Base-by-base conservation (phyloP, 768 basidiomycete species). In the Amanita rimosa region DNA sequence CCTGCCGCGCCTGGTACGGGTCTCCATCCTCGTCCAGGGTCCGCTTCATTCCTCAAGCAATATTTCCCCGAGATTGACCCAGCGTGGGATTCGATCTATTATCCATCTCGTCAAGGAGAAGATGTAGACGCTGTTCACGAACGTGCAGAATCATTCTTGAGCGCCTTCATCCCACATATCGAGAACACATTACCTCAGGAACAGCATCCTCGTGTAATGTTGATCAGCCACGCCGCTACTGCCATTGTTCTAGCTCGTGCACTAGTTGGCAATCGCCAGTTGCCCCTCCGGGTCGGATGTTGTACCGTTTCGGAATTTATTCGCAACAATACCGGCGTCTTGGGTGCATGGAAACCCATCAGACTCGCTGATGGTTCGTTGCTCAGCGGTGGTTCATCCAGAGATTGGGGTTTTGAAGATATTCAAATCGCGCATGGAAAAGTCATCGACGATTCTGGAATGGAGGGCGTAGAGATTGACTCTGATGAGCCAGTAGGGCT, bases 351-450 rank as follows among this genome's bases (percentile, higher is more conserved):
- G 78, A 61, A 68, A 44, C 60, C 71, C 4, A 56, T 59, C 31
- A 58, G 58, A 27, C 57, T 87, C 21, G 83, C 73, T 0, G 76
- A 79, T 43, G 81, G 77, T 1, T 57, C 61, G 1, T 81, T 85
- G 60, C 62, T 86, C 34, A 69, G 70, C 22, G 77, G 75, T 2
- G 83, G 81, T 1, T 55, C 74, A 1, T 67, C 73, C 46, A 70
- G 85, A 53, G 83, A 85, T 42, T 91, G 89, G 89, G 89, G 89
- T 11, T 80, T 91, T 52, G 82, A 86, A 55, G 79, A 90, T 60
- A 73, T 85, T 7, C 63, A 73, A 57, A 71, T 81, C 21, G 68
- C 69, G 4, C 64, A 75, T 51, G 84, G 85, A 38, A 69, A 79
- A 70, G 82, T 88, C 31, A 68, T 87, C n/a, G 64, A 78, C 34